These are phyloP conservation scores for Prinsepia uniflora DNA, from an alignment of 306 rosid genomes.

Conservation along the genomic window DNA sequence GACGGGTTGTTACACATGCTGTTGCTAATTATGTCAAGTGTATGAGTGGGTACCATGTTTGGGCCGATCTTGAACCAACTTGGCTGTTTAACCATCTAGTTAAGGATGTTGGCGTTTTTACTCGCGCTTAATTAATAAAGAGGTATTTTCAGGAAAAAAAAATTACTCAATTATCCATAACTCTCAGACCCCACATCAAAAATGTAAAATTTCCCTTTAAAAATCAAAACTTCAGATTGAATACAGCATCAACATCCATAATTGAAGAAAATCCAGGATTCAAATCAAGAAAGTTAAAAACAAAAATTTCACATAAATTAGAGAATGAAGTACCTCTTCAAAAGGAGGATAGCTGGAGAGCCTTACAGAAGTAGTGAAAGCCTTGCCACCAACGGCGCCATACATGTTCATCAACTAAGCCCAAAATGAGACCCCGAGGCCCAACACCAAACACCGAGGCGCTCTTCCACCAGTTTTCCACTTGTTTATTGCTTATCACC, in stretches of 20 bases:
- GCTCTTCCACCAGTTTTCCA: conserved; percentile 33
- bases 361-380: conserved; percentile 64
- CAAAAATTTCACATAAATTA: too few relatives aligned
- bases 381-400: conserved; percentile 29
- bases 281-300: not conserved
- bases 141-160: too few relatives aligned
- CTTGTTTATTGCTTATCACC: conserved; percentile 12
- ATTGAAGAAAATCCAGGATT: conserved; percentile 5
- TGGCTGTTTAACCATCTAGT: too few relatives aligned
- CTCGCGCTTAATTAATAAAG: too few relatives aligned
- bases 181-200: not conserved
- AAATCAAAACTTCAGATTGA: not conserved
- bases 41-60: too few relatives aligned
- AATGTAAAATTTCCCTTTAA: not conserved
- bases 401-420: conserved; percentile 43
- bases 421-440: conserved; percentile 50
- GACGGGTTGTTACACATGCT: too few relatives aligned
- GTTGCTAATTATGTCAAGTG: too few relatives aligned
- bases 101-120: too few relatives aligned
- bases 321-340: conserved; percentile 45
- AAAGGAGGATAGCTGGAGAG: conserved; percentile 35
- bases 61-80: too few relatives aligned
- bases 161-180: conserved; percentile 2
- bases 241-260: conserved; percentile 1
- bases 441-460: conserved; percentile 56